Base-by-base conservation (phyloP, 495 filamentous ascomycete species). In the Friedmanniomyces simplex region DNA sequence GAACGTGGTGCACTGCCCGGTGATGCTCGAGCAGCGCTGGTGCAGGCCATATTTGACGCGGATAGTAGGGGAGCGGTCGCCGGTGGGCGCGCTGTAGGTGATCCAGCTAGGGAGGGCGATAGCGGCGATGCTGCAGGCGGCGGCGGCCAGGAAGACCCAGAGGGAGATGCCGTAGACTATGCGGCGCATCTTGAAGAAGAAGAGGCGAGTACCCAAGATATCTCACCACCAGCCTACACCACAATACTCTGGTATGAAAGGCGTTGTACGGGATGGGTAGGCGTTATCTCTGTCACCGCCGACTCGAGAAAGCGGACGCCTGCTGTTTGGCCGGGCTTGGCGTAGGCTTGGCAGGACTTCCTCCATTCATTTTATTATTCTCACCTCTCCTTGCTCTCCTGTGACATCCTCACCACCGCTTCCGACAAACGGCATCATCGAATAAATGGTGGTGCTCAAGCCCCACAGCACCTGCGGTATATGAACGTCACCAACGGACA, bases 71-170 rank as follows among this genome's bases (percentile, higher is more conserved):
- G 69, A 64, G 57, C 72, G 76, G 41, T 68, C n/a, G 51, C 2
- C 3, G 14, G 61, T 65, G 65, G 52, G 73, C 1, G 63, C 57
- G 49, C 25, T 54, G 59, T 63, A 65, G 18, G 51, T 45, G 21
- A 95, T 75, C 91, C 91, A 97, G 63, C 79, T 76, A 0, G 91
- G 88, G 26, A 86, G 74, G 43, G 84, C 68, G 65, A 91, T 88
- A 32, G 85, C 77, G 25, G 81, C 74, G 36, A 97, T 71, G 21
- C 89, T 94, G 66, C 95, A 75, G 18, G 76, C 81, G 39, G 86
- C 88, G 37, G 87, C 69, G 54, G 66, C 70, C 13, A 71, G 37
- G 54, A 66, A 71, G 16, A 67, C 55, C 65, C 66, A 69, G 34
- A 73, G 59, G 30, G 69, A 68, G 37, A 69, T 58, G 52, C 69